Conservation (phyloP, 305 asterid species). For the Fraxinus floribunda region DNA sequence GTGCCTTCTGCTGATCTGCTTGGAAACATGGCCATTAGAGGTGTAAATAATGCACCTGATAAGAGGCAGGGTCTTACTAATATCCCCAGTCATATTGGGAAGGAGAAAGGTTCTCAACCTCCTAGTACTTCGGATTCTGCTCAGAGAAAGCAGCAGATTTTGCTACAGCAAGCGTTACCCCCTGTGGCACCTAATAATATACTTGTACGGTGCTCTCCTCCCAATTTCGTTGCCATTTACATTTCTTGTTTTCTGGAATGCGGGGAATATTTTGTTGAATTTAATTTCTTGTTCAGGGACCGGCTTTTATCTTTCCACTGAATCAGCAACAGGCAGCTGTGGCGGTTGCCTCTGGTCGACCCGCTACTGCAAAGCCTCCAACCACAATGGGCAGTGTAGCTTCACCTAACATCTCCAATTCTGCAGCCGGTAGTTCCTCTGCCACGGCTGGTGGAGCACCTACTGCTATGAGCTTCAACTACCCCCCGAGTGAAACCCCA, state of each 20-base stretch:
- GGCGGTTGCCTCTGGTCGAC: slow-evolving; percentile 55
- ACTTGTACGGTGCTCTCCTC: slow-evolving; percentile 44
- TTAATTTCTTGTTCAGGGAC: slow-evolving; percentile 45
- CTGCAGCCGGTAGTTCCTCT: slow-evolving; percentile 36
- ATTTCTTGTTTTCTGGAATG: neutral
- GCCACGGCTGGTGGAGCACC: slow-evolving; percentile 43
- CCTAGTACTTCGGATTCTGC: slow-evolving; percentile 50
- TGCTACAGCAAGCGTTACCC: slow-evolving; percentile 83
- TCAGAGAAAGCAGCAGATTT: slow-evolving; percentile 78
- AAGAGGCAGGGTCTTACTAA: slow-evolving; percentile 49
- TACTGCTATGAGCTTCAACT: slow-evolving; percentile 75
- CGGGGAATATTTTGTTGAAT: neutral
- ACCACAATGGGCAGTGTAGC: slow-evolving; percentile 31
- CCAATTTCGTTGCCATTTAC: neutral
- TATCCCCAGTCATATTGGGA: slow-evolving; percentile 42
- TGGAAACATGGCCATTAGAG: slow-evolving; percentile 42
- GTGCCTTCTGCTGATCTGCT: slow-evolving; percentile 54
- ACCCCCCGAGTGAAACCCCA: slow-evolving; percentile 69
- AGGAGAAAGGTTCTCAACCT: slow-evolving; percentile 66
- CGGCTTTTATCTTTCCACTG: slow-evolving; percentile 82
- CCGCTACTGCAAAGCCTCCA: slow-evolving; percentile 46
- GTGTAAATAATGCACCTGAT: slow-evolving; percentile 44
- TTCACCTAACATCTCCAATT: slow-evolving; percentile 36
- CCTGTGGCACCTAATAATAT: slow-evolving; percentile 74
- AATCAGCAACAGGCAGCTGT: slow-evolving; percentile 76